These are phyloP conservation scores for Penicillium dipodomyicola DNA, from an alignment of 495 filamentous ascomycete genomes.

Conservation along the genomic window DNA sequence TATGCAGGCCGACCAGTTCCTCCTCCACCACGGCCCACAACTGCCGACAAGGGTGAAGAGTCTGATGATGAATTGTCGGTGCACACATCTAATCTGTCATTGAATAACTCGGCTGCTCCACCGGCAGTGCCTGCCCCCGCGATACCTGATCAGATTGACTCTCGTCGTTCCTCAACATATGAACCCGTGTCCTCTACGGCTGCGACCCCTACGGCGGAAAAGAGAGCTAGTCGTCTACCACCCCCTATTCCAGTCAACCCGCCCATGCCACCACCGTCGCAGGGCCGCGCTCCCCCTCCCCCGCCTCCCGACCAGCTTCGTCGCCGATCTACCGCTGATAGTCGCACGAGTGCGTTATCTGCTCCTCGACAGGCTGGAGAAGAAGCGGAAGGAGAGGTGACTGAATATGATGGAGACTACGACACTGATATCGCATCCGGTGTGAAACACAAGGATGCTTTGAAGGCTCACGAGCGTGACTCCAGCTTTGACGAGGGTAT, in stretches of 20 bases:
- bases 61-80: slow-evolving; percentile 94
- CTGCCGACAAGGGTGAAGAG: slow-evolving; percentile 76
- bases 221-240: slow-evolving; percentile 50
- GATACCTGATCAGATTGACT: slow-evolving; percentile 45
- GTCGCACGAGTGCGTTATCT: slow-evolving; percentile 36
- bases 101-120: slow-evolving; percentile 42
- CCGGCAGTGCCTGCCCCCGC: slow-evolving; percentile 47
- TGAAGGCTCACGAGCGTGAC: slow-evolving; percentile 78
- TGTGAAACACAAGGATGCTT: slow-evolving; percentile 83
- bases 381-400: slow-evolving; percentile 77
- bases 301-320: slow-evolving; percentile 63
- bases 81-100: slow-evolving; percentile 49
- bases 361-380: slow-evolving; percentile 47
- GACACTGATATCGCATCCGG: slow-evolving; percentile 95
- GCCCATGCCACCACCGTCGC: slow-evolving; percentile 50
- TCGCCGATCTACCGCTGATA: slow-evolving; percentile 61
- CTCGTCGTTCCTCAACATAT: slow-evolving; percentile 43
- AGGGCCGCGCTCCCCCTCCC: slow-evolving; percentile 72
- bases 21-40: slow-evolving; percentile 50
- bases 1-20: slow-evolving; percentile 56
- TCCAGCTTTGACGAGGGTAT: slow-evolving; percentile 64
- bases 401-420: slow-evolving; percentile 97
- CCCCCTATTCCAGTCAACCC: slow-evolving; percentile 51
- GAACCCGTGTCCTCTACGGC: slow-evolving; percentile 51
- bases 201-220: slow-evolving; percentile 44